Conservation (phyloP, 306 rosid genomes). For the Cucurbita ficifolia region DNA sequence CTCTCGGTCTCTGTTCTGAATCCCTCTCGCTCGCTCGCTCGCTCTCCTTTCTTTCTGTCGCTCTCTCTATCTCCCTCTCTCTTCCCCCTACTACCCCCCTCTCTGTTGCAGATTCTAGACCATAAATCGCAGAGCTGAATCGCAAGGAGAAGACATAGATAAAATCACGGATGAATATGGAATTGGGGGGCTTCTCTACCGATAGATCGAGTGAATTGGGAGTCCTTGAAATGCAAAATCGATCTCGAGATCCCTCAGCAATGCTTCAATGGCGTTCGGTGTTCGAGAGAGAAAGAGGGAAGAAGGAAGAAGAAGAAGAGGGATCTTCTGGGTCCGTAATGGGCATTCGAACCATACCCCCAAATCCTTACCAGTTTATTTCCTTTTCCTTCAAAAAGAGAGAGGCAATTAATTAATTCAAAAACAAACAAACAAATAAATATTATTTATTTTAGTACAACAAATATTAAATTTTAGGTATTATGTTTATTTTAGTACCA, state of each 20-base stretch:
- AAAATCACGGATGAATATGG: constrained; percentile 9
- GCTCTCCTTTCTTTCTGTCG: background rate
- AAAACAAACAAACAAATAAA: no score
- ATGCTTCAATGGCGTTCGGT: constrained; percentile 24
- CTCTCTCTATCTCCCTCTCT: background rate
- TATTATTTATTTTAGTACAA: no score
- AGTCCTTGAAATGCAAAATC: constrained; percentile 6
- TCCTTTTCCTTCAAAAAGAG: background rate
- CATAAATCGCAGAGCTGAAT: background rate
- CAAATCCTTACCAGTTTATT: background rate
- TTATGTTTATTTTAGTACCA: no score
- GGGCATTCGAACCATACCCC: background rate
- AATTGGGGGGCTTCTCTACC: background rate
- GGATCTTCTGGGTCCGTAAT: background rate
- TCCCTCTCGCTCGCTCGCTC: background rate
- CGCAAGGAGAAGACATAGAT: background rate
- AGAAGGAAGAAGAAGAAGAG: background rate
- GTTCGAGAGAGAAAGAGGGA: constrained; percentile 1
- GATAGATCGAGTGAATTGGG: constrained; percentile 8
- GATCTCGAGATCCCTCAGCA: constrained; percentile 5
- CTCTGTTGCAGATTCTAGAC: background rate
- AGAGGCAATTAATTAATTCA: no score
- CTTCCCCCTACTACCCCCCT: background rate
- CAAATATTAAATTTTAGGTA: no score
- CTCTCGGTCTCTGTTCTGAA: constrained; percentile 8